Evolutionary conservation across 2,329 filamentous ascomycete genomes (phyloP).

Genomic region (Fusarium mundagurra): DNA sequence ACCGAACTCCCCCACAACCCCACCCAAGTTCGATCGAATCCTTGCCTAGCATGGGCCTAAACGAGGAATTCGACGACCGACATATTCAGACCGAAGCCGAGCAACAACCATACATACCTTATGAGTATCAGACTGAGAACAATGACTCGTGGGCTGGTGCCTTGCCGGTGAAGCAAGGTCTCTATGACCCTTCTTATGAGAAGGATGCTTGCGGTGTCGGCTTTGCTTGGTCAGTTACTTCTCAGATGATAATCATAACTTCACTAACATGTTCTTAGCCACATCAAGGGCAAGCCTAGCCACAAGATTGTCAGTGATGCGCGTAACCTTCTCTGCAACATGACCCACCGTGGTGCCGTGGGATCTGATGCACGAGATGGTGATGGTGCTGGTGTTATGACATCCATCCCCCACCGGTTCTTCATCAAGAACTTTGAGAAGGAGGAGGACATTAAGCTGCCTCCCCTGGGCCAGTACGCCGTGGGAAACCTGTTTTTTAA

Average conservation of each 20-base stretch:
- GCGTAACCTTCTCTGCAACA: constrained; percentile 96
- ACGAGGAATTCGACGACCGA: constrained; percentile 75
- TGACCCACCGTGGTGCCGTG: constrained; percentile 99
- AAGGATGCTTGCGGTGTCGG: constrained; percentile 99
- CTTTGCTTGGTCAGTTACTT: constrained; percentile 85
- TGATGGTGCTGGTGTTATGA: constrained; percentile 99
- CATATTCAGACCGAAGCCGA: constrained; percentile 69
- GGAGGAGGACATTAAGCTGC: constrained; percentile 87
- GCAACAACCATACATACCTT: constrained; percentile 71
- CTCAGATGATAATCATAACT: neutral
- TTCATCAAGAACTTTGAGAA: constrained; percentile 98
- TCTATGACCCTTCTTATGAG: constrained; percentile 95
- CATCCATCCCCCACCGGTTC: constrained; percentile 97
- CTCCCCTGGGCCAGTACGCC: constrained; percentile 91
- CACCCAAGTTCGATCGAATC: constrained; percentile 44
- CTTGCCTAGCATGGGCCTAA: constrained; percentile 76
- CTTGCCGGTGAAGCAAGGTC: constrained; percentile 96
- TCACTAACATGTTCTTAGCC: constrained; percentile 61
- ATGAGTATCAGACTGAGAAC: constrained; percentile 89
- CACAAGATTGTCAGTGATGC: constrained; percentile 99
- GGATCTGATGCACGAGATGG: constrained; percentile 98
- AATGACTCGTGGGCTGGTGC: constrained; percentile 91
- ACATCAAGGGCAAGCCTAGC: constrained; percentile 96
- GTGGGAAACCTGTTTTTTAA: constrained; percentile 99
- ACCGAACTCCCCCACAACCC: constrained; percentile 39